Conservation (phyloP, 2,329 filamentous ascomycete genomes). For the Chaetomium olivaceum region DNA sequence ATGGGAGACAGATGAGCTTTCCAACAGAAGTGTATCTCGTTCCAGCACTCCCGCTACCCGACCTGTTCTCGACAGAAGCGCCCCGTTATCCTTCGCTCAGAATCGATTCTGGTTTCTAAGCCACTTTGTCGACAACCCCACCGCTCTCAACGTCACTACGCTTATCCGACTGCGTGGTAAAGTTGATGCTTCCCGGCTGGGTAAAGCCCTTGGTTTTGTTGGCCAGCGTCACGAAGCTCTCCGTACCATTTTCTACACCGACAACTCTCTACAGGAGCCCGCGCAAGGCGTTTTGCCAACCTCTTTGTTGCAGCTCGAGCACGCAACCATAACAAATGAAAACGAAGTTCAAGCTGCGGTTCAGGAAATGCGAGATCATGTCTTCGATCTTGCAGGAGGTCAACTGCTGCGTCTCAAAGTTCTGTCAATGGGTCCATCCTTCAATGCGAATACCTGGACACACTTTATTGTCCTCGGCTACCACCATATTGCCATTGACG, state of each 20-base stretch:
- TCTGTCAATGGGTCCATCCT: constrained; percentile 33
- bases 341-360: not conserved
- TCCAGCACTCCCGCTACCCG: too few species aligned
- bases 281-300: constrained; percentile 25
- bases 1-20: too few species aligned
- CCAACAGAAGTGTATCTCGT: too few species aligned
- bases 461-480: constrained; percentile 45
- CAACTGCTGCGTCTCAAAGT: constrained; percentile 39
- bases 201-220: constrained; percentile 39
- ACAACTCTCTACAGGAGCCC: not conserved
- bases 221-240: constrained; percentile 14
- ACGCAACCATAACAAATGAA: not conserved
- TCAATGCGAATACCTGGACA: constrained; percentile 22
- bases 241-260: constrained; percentile 38
- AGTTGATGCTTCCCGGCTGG: constrained; percentile 37
- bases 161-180: constrained; percentile 37
- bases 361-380: constrained; percentile 27
- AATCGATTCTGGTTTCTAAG: too few species aligned
- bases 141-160: constrained; percentile 43
- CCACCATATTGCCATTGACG: constrained; percentile 55
- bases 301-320: constrained; percentile 17
- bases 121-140: too few species aligned
- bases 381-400: constrained; percentile 43
- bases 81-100: too few species aligned
- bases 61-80: too few species aligned